phyloP scores from a whole-genome alignment of 768 basidiomycete genomes.

The Mycena albidolilacea region DNA sequence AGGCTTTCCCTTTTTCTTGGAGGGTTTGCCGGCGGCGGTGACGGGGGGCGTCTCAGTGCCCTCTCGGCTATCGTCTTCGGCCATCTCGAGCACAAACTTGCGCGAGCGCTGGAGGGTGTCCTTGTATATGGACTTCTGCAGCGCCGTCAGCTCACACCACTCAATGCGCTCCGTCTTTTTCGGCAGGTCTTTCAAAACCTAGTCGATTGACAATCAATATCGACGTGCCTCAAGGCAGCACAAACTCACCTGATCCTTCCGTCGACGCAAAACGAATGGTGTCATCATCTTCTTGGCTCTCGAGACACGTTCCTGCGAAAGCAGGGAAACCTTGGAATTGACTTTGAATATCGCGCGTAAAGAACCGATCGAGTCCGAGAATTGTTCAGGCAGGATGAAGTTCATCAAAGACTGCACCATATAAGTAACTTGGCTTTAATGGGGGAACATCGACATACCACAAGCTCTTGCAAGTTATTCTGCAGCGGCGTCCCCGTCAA shows the following conservation, averaged over 20 bases:
- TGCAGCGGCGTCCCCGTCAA: constrained; percentile 97
- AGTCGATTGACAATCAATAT: constrained; percentile 10
- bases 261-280: constrained; percentile 95
- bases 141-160: constrained; percentile 92
- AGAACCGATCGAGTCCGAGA: constrained; percentile 81
- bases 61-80: constrained; percentile 44
- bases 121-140: constrained; percentile 87
- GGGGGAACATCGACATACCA: constrained; percentile 67
- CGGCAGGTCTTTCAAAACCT: constrained; percentile 95
- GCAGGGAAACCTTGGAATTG: constrained; percentile 87
- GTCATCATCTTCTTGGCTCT: constrained; percentile 99
- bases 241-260: constrained; percentile 87
- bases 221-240: constrained; percentile 7
- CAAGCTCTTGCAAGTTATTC: constrained; percentile 91
- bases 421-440: constrained; percentile 16
- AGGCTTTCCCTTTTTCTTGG: constrained; percentile 58
- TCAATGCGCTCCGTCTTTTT: constrained; percentile 94
- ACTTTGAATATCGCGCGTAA: constrained; percentile 97
- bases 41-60: constrained; percentile 41
- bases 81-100: constrained; percentile 78
- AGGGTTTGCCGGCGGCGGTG: constrained; percentile 45
- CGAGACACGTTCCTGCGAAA: constrained; percentile 94
- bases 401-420: constrained; percentile 89
- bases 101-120: constrained; percentile 89
- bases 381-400: constrained; percentile 95